Evolutionary conservation across 257 asterid species (phyloP), one percentile per base, ranked within the genome.

Genomic region (Ehretia macrophylla): DNA sequence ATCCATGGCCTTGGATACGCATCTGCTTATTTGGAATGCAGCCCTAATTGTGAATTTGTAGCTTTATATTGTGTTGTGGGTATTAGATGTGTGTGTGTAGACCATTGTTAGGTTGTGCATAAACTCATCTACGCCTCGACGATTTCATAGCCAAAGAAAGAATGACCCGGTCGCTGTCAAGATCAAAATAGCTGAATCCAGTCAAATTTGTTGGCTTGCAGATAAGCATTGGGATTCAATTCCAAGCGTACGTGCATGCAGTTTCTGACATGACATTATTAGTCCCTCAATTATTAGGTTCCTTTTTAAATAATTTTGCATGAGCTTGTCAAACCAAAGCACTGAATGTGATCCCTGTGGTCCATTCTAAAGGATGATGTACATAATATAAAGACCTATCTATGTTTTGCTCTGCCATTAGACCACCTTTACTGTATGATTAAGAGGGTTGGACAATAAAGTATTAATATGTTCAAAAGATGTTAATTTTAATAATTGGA

Each of bases 51-150:
- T n/a, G n/a, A n/a, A n/a, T n/a, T n/a, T n/a, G n/a, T n/a, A n/a
- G n/a, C n/a, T n/a, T n/a, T n/a, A n/a, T n/a, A n/a, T n/a, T n/a
- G n/a, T n/a, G n/a, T n/a, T n/a, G n/a, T n/a, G n/a, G n/a, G n/a
- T n/a, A n/a, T n/a, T n/a, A 63, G 61, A 39, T 6, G 18, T 68
- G 68, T 85, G 86, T 81, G 65, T 48, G 62, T 39, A 71, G 67
- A 56, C 65, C 48, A 65, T 55, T 83, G 85, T 69, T 60, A 10
- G 64, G 17, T 79, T 68, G 76, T 75, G 51, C 21, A 58, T 42
- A 56, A 48, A 57, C 56, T 51, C 64, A 63, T 64, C 77, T 70
- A 51, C 20, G 42, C 58, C 22, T 71, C 64, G 81, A 75, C 81
- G 68, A 79, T 75, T 58, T 75, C 88, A 83, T 52, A 60, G 4